phyloP scores from a whole-genome alignment of 169 alveolate species.

The Cryptosporidium sp. region DNA sequence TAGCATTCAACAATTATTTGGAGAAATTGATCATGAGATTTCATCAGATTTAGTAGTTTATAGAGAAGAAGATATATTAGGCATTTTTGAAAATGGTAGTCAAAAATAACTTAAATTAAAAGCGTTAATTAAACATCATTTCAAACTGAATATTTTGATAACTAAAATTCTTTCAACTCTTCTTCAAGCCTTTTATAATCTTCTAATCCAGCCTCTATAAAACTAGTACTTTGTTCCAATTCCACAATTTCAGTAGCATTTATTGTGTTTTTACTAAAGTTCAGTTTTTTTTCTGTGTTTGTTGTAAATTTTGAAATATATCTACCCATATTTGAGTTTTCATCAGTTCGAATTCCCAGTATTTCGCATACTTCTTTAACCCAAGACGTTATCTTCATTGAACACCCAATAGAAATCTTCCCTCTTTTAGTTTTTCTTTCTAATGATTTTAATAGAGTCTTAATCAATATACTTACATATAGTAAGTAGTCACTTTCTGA shows the following conservation, averaged over 20 bases:
- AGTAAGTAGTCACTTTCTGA: slow-evolving; percentile 28
- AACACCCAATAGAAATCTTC: slow-evolving; percentile 16
- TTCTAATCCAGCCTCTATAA: slow-evolving; percentile 3
- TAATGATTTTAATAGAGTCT: slow-evolving; percentile 30
- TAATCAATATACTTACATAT: slow-evolving; percentile 10
- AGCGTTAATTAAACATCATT: neutral
- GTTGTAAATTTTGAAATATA: neutral
- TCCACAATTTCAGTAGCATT: neutral
- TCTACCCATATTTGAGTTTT: neutral
- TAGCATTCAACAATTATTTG: neutral
- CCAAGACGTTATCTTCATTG: slow-evolving; percentile 31
- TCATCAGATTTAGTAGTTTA: slow-evolving; percentile 25
- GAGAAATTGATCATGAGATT: neutral
- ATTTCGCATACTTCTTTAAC: slow-evolving; percentile 16
- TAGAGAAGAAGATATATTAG: slow-evolving; percentile 49
- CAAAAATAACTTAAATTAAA: neutral
- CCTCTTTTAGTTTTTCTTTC: slow-evolving; percentile 5
- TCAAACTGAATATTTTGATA: neutral
- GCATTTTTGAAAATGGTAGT: slow-evolving; percentile 14
- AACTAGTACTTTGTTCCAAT: neutral
- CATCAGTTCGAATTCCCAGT: slow-evolving; percentile 3
- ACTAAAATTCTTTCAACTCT: slow-evolving; percentile 1
- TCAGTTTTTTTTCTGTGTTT: neutral
- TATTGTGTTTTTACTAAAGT: neutral
- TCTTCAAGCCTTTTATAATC: slow-evolving; percentile 36